These are phyloP conservation scores for Neurospora sp. DNA, from an alignment of 2,329 filamentous ascomycete species.

Conservation along the genomic window DNA sequence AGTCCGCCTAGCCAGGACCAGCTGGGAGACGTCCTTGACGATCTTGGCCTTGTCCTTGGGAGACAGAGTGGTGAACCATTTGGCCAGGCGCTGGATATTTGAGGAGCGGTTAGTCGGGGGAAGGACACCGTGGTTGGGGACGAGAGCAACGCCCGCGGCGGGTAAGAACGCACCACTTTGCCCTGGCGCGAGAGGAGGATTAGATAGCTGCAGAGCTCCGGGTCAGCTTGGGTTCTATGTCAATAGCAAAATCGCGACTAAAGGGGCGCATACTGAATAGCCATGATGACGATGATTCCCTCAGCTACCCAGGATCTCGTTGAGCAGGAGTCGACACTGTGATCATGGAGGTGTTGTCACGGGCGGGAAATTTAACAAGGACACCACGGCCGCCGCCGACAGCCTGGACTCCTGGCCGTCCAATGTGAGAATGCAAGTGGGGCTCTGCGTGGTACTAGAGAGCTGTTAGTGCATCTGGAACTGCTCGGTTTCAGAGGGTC, in stretches of 20 bases:
- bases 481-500: background rate
- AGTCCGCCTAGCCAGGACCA: constrained; percentile 87
- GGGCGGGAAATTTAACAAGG: background rate
- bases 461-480: background rate
- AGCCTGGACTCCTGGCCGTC: background rate
- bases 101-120: constrained; percentile 5
- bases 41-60: constrained; percentile 99
- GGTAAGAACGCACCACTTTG: constrained; percentile 77
- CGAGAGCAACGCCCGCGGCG: constrained; percentile 20
- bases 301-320: background rate
- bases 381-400: background rate
- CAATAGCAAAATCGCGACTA: background rate
- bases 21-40: constrained; percentile 97
- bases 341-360: background rate
- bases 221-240: constrained; percentile 17
- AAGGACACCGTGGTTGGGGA: background rate
- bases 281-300: constrained; percentile 27
- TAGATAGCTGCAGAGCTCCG: constrained; percentile 59
- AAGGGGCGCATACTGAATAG: constrained; percentile 36
- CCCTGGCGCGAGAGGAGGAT: constrained; percentile 96
- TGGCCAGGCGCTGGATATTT: constrained; percentile 74
- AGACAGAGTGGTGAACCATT: constrained; percentile 98
- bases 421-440: background rate
- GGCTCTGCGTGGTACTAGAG: background rate
- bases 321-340: background rate